Conservation (phyloP, 176 grass and related monocot species). For the Cymbopogon citratus region DNA sequence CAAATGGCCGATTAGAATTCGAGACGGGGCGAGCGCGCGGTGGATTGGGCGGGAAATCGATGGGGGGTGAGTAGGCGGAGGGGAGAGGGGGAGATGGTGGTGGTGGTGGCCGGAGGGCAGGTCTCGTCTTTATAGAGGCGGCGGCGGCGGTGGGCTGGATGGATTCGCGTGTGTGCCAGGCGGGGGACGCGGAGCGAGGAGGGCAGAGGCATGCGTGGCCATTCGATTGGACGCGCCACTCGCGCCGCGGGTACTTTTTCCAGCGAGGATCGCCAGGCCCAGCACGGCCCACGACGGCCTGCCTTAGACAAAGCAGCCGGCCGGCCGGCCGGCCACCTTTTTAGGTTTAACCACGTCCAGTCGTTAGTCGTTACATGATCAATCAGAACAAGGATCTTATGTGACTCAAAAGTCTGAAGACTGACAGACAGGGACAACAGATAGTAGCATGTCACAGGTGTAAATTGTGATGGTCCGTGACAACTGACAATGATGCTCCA, state of each 20-base stretch:
- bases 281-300: neutral
- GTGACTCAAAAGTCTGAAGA: neutral
- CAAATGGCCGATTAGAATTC: neutral
- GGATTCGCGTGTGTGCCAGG: neutral
- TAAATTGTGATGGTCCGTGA: neutral
- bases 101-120: neutral
- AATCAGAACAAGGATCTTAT: neutral
- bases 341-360: neutral
- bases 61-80: neutral
- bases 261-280: neutral
- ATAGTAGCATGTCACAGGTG: neutral
- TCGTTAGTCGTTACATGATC: neutral
- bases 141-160: neutral
- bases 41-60: constrained; percentile 26
- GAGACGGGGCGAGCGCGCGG: neutral
- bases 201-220: neutral
- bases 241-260: neutral
- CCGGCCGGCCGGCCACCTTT: neutral
- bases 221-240: neutral
- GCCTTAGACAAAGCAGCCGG: neutral
- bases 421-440: neutral
- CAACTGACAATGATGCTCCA: neutral
- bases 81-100: neutral
- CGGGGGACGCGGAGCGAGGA: neutral
- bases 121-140: constrained; percentile 16